Conservation (phyloP, 1,139 yeast species). For the Candida sojae region DNA sequence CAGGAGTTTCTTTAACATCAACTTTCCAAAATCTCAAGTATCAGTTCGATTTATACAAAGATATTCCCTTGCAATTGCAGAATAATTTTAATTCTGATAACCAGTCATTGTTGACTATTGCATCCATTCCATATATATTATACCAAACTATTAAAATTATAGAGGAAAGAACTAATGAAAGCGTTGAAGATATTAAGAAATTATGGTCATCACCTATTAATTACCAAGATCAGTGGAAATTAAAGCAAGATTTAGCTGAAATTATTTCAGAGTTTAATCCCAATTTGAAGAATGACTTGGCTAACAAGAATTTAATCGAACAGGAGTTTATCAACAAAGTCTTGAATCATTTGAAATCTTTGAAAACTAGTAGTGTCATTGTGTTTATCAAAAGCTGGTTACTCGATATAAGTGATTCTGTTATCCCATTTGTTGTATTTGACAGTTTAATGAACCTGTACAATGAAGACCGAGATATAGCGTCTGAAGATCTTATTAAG, state of each 20-base stretch:
- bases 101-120: conserved; percentile 22
- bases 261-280: conserved; percentile 23
- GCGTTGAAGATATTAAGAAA: conserved; percentile 8
- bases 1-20: conserved; percentile 11
- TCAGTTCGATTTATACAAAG: conserved; percentile 44
- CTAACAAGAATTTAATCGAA: conserved; percentile 25
- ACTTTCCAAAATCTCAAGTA: conserved; percentile 41
- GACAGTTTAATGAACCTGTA: conserved; percentile 35
- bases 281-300: conserved; percentile 15
- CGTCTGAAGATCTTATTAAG: conserved; percentile 23
- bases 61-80: conserved; percentile 41
- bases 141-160: conserved; percentile 23
- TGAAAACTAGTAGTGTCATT: conserved; percentile 17
- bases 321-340: conserved; percentile 24
- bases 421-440: conserved; percentile 45
- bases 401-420: conserved; percentile 43
- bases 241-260: conserved; percentile 33
- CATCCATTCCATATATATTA: conserved; percentile 39
- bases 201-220: conserved; percentile 37
- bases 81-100: conserved; percentile 4
- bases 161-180: conserved; percentile 17
- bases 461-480: conserved; percentile 13
- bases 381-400: conserved; percentile 45
- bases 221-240: conserved; percentile 35
- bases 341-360: conserved; percentile 13